These are phyloP conservation scores for Coemansia sp. DNA, from an alignment of 192 early-diverging fungal genomes.

Conservation along the genomic window DNA sequence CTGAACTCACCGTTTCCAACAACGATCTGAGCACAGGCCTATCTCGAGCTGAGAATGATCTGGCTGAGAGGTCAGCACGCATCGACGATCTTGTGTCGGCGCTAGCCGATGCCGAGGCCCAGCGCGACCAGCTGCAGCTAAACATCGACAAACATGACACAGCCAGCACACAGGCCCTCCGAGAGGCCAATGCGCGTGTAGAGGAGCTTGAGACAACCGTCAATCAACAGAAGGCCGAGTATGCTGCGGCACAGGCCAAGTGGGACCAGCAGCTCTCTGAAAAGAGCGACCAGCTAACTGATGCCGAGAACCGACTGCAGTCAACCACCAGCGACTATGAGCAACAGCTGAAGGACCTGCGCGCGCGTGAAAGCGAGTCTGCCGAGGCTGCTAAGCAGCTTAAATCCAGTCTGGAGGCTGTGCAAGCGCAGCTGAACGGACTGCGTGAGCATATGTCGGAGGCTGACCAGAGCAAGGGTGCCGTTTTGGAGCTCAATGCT, in stretches of 20 bases:
- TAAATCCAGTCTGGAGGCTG: background rate
- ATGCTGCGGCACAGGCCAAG: background rate
- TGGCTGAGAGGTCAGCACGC: background rate
- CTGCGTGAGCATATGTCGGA: slow-evolving; percentile 6
- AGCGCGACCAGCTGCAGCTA: background rate
- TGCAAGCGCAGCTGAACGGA: background rate
- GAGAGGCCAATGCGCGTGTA: background rate
- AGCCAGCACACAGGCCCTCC: background rate
- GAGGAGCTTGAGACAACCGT: background rate
- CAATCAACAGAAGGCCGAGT: background rate
- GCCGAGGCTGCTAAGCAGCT: slow-evolving; percentile 7
- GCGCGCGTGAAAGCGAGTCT: background rate
- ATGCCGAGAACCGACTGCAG: background rate
- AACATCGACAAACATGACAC: background rate
- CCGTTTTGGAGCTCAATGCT: slow-evolving; percentile 5
- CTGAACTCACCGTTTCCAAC: slow-evolving; percentile 25
- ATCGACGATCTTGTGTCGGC: slow-evolving; percentile 5
- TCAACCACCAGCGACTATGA: background rate
- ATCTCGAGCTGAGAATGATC: background rate
- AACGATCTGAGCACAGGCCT: slow-evolving; percentile 10
- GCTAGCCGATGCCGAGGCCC: background rate
- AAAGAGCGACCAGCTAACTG: background rate
- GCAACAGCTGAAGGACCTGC: background rate
- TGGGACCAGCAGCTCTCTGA: background rate
- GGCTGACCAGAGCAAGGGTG: slow-evolving; percentile 7